Evolutionary conservation across 345 rosid species (phyloP).

Genomic region (Salix arbutifolia): DNA sequence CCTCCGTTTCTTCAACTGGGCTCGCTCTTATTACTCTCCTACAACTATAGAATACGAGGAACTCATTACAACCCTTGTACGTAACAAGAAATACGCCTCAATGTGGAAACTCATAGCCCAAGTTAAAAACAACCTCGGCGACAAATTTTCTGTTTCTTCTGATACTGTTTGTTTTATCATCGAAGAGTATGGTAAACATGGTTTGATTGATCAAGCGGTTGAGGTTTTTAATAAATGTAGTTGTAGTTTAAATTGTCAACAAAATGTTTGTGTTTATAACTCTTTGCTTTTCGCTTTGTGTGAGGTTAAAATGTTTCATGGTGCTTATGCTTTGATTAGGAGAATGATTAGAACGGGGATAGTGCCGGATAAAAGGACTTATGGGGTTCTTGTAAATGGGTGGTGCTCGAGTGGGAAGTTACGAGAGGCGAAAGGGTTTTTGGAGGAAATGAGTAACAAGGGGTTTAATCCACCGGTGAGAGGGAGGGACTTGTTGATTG

Average conservation of each 20-base stretch:
- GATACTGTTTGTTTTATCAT: slow-evolving; percentile 65
- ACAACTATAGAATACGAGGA: slow-evolving; percentile 69
- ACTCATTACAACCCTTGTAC: slow-evolving; percentile 58
- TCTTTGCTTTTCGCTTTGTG: slow-evolving; percentile 75
- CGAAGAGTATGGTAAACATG: slow-evolving; percentile 72
- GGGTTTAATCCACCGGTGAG: slow-evolving; percentile 85
- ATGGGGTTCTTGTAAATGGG: slow-evolving; percentile 58
- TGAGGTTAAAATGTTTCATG: slow-evolving; percentile 76
- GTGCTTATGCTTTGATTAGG: slow-evolving; percentile 75
- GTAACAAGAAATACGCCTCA: slow-evolving; percentile 55
- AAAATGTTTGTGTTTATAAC: slow-evolving; percentile 49
- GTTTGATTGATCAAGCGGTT: slow-evolving; percentile 69
- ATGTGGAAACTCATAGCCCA: slow-evolving; percentile 80
- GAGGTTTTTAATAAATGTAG: slow-evolving; percentile 69
- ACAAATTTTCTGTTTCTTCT: slow-evolving; percentile 43
- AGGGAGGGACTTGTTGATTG: slow-evolving; percentile 81
- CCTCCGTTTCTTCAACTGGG: slow-evolving; percentile 91
- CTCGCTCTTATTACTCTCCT: slow-evolving; percentile 54
- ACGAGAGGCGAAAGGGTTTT: slow-evolving; percentile 73
- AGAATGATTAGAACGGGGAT: slow-evolving; percentile 75
- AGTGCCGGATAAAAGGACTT: slow-evolving; percentile 61
- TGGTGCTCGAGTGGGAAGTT: slow-evolving; percentile 86
- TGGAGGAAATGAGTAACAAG: slow-evolving; percentile 77
- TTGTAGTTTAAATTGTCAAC: slow-evolving; percentile 45
- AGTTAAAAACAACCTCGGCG: slow-evolving; percentile 36